Conservation (phyloP, 116 monocot genomes). For the Cymodocea nodosa region DNA sequence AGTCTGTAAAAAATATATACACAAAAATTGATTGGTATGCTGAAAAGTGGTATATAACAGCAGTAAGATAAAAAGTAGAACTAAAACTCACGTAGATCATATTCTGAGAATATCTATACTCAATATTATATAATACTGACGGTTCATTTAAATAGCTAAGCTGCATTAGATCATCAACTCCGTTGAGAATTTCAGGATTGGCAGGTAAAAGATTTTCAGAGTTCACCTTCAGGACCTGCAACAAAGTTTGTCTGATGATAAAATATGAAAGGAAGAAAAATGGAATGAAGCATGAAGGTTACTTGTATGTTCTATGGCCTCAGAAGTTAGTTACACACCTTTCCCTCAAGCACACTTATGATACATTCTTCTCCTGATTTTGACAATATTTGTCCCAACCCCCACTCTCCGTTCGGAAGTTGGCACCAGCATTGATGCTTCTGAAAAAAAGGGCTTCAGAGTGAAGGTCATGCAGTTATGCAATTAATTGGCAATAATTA, state of each 20-base stretch:
- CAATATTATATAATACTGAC: conserved; percentile 62
- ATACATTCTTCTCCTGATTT: conserved; percentile 32
- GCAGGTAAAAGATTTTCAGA: conserved; percentile 51
- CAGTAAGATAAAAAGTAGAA: neutral
- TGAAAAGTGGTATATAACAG: neutral
- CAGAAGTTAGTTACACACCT: conserved; percentile 20
- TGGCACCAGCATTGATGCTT: conserved; percentile 57
- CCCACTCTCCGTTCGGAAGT: conserved; percentile 60
- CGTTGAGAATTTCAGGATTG: conserved; percentile 80
- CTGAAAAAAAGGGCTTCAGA: conserved; percentile 36
- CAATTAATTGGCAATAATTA: neutral
- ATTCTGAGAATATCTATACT: conserved; percentile 56
- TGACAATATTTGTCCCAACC: conserved; percentile 40
- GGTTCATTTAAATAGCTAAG: conserved; percentile 83
- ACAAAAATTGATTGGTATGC: neutral
- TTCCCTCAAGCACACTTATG: conserved; percentile 34
- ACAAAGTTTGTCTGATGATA: neutral
- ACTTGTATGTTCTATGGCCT: neutral
- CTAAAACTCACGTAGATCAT: conserved; percentile 56
- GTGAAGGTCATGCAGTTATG: conserved; percentile 12
- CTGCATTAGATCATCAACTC: conserved; percentile 84
- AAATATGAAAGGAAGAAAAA: conserved; percentile 1
- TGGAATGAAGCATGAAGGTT: neutral
- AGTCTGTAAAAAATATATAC: conserved; percentile 26
- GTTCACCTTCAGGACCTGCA: conserved; percentile 43